phyloP scores from a whole-genome alignment of 1,284 basidiomycete species.

The Trichosporon asahii region DNA sequence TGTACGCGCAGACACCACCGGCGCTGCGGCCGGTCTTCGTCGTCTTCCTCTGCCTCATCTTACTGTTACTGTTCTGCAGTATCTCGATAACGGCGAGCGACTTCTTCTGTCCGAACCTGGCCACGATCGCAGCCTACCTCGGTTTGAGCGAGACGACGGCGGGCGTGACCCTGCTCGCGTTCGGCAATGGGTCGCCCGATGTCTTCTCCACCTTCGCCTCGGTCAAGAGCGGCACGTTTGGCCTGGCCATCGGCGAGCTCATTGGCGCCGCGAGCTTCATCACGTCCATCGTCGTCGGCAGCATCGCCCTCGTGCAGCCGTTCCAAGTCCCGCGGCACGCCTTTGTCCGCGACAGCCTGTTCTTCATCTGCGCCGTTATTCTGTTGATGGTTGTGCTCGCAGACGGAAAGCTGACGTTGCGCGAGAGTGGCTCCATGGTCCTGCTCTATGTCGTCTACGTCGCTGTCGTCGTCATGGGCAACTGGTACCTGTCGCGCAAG shows the following conservation, averaged over 20 bases:
- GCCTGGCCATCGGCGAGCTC: constrained; percentile 89
- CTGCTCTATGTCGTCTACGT: constrained; percentile 77
- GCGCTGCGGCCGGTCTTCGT: constrained; percentile 36
- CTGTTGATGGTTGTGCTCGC: constrained; percentile 71
- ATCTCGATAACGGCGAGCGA: constrained; percentile 89
- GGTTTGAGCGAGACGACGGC: constrained; percentile 85
- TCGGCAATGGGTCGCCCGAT: constrained; percentile 90
- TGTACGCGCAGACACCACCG: constrained; percentile 10
- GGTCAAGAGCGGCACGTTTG: constrained; percentile 78
- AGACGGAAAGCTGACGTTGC: constrained; percentile 69
- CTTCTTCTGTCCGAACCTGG: constrained; percentile 92
- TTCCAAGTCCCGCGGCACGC: constrained; percentile 76
- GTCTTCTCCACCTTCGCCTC: constrained; percentile 93
- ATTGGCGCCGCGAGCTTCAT: constrained; percentile 95
- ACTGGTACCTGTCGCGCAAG: constrained; percentile 64
- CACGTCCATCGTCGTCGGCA: constrained; percentile 89
- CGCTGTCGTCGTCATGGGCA: constrained; percentile 66
- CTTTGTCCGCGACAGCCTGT: constrained; percentile 89
- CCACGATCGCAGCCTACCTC: constrained; percentile 74
- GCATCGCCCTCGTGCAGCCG: constrained; percentile 91
- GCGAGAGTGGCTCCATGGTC: constrained; percentile 73
- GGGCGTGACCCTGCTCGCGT: constrained; percentile 87
- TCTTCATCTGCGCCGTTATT: constrained; percentile 78
- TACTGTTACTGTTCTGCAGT: constrained; percentile 61
- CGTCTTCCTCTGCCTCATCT: constrained; percentile 34